Conservation (phyloP, 2,329 filamentous ascomycete species). For the Pseudogymnoascus sp. region DNA sequence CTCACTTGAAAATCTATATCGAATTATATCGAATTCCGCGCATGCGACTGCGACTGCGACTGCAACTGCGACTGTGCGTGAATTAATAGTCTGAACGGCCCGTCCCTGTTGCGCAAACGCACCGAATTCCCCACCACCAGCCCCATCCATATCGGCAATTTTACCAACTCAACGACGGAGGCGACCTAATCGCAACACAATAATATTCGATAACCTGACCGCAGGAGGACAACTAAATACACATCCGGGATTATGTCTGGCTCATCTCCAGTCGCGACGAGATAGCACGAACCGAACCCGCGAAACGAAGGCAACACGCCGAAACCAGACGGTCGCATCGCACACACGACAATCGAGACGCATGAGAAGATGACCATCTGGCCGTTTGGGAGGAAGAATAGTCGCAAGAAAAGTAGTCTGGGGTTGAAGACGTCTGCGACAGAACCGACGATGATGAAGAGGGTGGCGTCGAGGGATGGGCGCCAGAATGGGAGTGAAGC, state of each 20-base stretch:
- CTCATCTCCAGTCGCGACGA: neutral
- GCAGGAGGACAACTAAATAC: neutral
- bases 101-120: conserved; percentile 4
- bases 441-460: conserved; percentile 37
- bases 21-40: neutral
- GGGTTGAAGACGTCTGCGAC: conserved; percentile 48
- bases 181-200: neutral
- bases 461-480: conserved; percentile 20
- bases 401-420: conserved; percentile 51
- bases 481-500: conserved; percentile 29
- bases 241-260: neutral
- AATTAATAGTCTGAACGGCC: neutral
- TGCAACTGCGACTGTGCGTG: neutral
- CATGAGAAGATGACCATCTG: conserved; percentile 63
- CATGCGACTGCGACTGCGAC: neutral
- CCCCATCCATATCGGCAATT: conserved; percentile 4
- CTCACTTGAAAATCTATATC: neutral
- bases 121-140: conserved; percentile 1
- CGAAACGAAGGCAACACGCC: neutral
- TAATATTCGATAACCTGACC: neutral
- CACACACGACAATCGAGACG: neutral
- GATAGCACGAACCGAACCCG: conserved; percentile 2
- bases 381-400: conserved; percentile 72
- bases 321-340: neutral
- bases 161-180: neutral